Base-by-base conservation (phyloP, 2,329 filamentous ascomycete genomes). In the Blastomyces emzantsi region DNA sequence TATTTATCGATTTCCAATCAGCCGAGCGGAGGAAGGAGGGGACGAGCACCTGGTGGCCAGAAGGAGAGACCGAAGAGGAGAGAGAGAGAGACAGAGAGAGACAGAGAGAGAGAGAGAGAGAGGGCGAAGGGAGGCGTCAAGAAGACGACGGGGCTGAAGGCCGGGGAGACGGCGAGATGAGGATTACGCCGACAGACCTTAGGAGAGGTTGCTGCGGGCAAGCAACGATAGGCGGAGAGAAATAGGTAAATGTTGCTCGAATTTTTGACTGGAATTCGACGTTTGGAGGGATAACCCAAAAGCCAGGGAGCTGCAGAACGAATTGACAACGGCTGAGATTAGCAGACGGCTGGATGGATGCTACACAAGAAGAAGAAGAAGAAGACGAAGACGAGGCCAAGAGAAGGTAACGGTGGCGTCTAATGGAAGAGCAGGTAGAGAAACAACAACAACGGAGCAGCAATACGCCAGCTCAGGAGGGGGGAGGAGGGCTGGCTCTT, bases 21-120 rank as follows among this genome's bases (percentile, higher is more conserved):
- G 43, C 36, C 43, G 43, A 41, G 28, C 28, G 28, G 47, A 30
- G 39, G 58, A 61, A 61, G 59, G 47, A 61, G 39, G 51, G 59
- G 47, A 61, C 59, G 59, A 51, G 59, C 41, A 49, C 59, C 47
- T 28, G 43, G 28, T 39, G 59, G 28, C 47, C 8, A 52, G 59
- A 61, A 61, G 47, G 28, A 52, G 19, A 61, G 43, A 61, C 59
- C 59, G 43, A 51, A 22, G 28, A 22, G 58, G 8, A 7, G 43
- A 22, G 28, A 30, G 39, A 13, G 7, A 45, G 43, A 39, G 4
- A 22, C 19, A 22, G 58, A 2, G 3, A 25, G 19, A 22, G 43
- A n/a, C n/a, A 51, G 17, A 60, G 41, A 60, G 43, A 45, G 43
- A 39, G 4, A 22, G 28, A 22, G 58, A 2, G 3, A 25, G 19